Base-by-base conservation (phyloP, 495 filamentous ascomycete species). In the Pseudotulostoma volvatum region DNA sequence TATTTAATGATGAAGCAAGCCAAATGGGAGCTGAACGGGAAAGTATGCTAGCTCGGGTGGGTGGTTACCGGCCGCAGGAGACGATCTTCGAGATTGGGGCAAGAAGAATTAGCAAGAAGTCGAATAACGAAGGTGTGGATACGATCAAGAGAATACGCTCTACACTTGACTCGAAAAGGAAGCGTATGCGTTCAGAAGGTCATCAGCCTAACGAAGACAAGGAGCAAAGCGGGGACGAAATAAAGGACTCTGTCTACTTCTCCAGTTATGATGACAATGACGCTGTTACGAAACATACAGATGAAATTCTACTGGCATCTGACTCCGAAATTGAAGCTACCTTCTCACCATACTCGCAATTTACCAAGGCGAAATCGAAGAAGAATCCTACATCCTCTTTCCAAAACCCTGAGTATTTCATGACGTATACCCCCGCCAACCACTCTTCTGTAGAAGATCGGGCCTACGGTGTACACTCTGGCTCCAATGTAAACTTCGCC, bases 81-180 rank as follows among this genome's bases (percentile, higher is more conserved):
- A 94, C 90, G 0, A 77, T 99, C 16, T 96, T 99, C 49, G 90
- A 99, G 53, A 76, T 93, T 43, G 80, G 85, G 2, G 76, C 78
- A 40, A 67, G 74, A 41, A 74, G 79, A 11, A 71, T 67, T 42
- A 68, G 68, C 17, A 67, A 70, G 33, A 70, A 61, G 18, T 56
- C 50, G 21, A 52, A 47, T 33, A 61, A 66, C 40, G 83, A 81
- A 49, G 72, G 84, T 7, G 81, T 81, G 7, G 81, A 93, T 33
- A 66, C 92, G 16, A 83, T 94, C 66, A 77, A 79, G 40, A 68
- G 55, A 56, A 72, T 62, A 66, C 75, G 66, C 67, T 82, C 47
- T 34, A 66, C 50, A 21, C 59, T 60, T 38, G 63, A 66, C 36
- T 60, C 55, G 45, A 61, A 66, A 47, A 65, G 61, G 46, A 55